Evolutionary conservation across 345 rosid genomes (phyloP).

Genomic region (Eucalyptus viminalis): DNA sequence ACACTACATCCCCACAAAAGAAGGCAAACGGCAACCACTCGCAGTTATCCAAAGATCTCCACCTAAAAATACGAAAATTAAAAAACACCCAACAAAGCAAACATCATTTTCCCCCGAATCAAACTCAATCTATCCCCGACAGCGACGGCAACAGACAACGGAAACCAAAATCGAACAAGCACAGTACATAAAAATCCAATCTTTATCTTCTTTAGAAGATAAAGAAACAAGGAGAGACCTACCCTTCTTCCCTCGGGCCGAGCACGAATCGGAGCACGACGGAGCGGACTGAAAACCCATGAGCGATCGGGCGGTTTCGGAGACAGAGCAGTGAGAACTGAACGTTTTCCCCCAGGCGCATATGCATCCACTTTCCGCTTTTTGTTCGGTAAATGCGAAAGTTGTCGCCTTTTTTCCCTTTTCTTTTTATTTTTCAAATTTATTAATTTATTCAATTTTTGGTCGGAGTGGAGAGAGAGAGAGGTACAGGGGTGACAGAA

Average conservation of each 20-base stretch:
- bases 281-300: neutral
- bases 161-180: neutral
- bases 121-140: neutral
- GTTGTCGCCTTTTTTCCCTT: neutral
- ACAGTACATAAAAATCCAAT: neutral
- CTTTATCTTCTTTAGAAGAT: neutral
- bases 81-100: neutral
- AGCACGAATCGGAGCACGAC: slow-evolving; percentile 8
- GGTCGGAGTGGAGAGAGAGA: neutral
- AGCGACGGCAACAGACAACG: neutral
- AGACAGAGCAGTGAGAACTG: neutral
- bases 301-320: neutral
- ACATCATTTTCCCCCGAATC: neutral
- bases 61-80: neutral
- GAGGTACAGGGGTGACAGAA: neutral
- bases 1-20: neutral
- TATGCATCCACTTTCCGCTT: slow-evolving; percentile 29
- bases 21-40: neutral
- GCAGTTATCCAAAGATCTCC: neutral
- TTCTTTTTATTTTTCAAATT: neutral
- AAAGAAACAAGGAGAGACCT: neutral
- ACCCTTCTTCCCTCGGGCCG: slow-evolving; percentile 4
- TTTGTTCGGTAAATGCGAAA: slow-evolving; percentile 56
- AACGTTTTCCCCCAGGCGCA: slow-evolving; percentile 20
- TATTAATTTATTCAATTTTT: neutral